Base-by-base conservation (phyloP, 257 asterid genomes). In the Nicotiana undulata region DNA sequence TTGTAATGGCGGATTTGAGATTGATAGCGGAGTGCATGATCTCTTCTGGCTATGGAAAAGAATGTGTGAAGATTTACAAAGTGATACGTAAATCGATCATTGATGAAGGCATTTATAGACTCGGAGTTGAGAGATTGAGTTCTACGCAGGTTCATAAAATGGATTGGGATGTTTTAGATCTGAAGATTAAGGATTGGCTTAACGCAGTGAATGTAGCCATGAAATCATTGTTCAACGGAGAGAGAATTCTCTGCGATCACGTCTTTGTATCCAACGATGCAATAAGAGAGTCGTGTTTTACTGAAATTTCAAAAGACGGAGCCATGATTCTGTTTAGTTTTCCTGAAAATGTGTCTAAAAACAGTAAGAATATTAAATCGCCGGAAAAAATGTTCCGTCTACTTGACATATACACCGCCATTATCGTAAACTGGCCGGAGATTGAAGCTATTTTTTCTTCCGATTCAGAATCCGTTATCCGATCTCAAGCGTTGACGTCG, bases 1-100 rank as follows among this genome's bases (percentile, higher is more conserved):
- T 59, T 12, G 94, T 86, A 29, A 93, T 92, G 97, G 86, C 88
- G 82, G 98, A 94, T 82, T 53, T 93, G 90, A 85, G 84, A 81
- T 32, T 81, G 63, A 91, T 94, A 13, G 97, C 96, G 0, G 98
- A 93, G 26, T 93, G 97, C 63, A 94, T 92, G 98, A 94, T 90
- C 6, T 86, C 93, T 3, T 81, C 89, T 0, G 98, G 98, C 1
- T 92, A 94, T 63, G 85, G 86, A 0, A 91, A 90, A 34, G 98
- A 94, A 32, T 94, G 98, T 53, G 65, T 93, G 75, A 86, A 87
- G 15, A 88, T 93, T 0, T 94, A 94, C 86, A 93, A 81, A 20
- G 75, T 86, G 9, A 88, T 94, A 3, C 93, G 98, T 22, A 94
- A 93, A 87, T 94, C 97, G 37, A 92, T 94, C 9, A 93, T 94